These are phyloP conservation scores for Zelonia costaricensis DNA, from an alignment of 208 protist species.

Conservation along the genomic window DNA sequence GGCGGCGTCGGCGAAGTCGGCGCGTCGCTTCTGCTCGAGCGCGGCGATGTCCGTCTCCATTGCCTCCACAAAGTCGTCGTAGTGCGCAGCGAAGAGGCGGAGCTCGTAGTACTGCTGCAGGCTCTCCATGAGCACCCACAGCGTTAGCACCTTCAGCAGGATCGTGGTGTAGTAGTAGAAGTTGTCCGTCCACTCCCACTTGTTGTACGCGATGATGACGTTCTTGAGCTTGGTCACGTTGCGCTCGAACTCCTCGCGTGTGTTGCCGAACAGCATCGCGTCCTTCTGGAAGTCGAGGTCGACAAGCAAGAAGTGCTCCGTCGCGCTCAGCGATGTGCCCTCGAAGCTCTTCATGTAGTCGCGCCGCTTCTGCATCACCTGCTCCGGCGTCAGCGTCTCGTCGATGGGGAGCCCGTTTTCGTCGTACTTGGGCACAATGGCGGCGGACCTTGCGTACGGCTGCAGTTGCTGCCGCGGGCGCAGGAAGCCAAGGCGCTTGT, in stretches of 20 bases:
- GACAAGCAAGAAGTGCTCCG: slow-evolving; percentile 87
- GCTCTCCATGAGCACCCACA: slow-evolving; percentile 77
- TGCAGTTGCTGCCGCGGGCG: slow-evolving; percentile 66
- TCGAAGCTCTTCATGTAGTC: slow-evolving; percentile 86
- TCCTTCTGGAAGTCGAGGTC: slow-evolving; percentile 91
- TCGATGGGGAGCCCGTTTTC: slow-evolving; percentile 74
- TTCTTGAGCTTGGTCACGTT: slow-evolving; percentile 83
- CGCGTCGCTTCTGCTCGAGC: slow-evolving; percentile 32
- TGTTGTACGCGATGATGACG: slow-evolving; percentile 77
- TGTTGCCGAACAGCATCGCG: slow-evolving; percentile 78
- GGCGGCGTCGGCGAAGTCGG: slow-evolving; percentile 44
- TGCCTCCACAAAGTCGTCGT: slow-evolving; percentile 71
- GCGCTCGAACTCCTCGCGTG: slow-evolving; percentile 78
- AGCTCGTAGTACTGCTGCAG: slow-evolving; percentile 84
- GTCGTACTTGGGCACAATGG: slow-evolving; percentile 60
- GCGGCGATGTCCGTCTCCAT: slow-evolving; percentile 54
- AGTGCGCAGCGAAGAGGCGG: slow-evolving; percentile 58
- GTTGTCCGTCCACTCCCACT: slow-evolving; percentile 87
- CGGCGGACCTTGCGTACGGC: slow-evolving; percentile 45
- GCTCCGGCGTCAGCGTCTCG: slow-evolving; percentile 54
- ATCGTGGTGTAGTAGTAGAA: slow-evolving; percentile 84
- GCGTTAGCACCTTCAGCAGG: slow-evolving; percentile 59
- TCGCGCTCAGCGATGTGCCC: slow-evolving; percentile 73
- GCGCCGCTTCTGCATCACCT: slow-evolving; percentile 65
- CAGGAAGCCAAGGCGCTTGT: slow-evolving; percentile 85